A percentile compares a stretch with the other conserved stretches of the same genome.
These are phyloP conservation scores for Tetrahymena malaccensis DNA, from an alignment of 73 alveolate genomes.

Conservation along the genomic window DNA sequence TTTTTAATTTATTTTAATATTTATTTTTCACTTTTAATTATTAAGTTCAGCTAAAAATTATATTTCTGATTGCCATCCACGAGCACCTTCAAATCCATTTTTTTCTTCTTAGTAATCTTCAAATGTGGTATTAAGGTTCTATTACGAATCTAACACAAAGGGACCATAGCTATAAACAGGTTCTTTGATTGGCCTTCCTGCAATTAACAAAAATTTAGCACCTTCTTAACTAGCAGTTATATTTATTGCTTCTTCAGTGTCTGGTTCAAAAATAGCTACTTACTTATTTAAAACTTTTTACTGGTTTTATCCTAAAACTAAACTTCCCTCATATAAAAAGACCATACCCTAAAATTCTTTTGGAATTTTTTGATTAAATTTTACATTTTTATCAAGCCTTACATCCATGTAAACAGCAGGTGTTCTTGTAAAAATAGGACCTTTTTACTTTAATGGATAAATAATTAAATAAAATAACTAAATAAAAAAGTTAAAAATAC, in stretches of 20 bases:
- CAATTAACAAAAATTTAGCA: conserved; percentile 47
- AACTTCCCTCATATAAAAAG: conserved; percentile 41
- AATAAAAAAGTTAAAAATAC: conserved; percentile 32
- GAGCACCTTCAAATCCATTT: conserved; percentile 82
- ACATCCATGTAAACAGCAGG: conserved; percentile 61
- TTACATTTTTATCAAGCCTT: conserved; percentile 12
- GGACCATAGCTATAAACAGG: conserved; percentile 69
- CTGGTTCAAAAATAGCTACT: conserved; percentile 9
- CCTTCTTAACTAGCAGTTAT: background rate
- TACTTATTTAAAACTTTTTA: background rate
- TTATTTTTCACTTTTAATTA: background rate
- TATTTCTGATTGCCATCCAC: conserved; percentile 60
- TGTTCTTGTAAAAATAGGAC: conserved; percentile 57
- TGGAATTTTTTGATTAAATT: conserved; percentile 40
- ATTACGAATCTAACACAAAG: conserved; percentile 63
- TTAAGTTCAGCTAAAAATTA: background rate
- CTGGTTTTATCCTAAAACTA: conserved; percentile 13
- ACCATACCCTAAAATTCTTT: conserved; percentile 57
- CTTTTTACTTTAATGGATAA: conserved; percentile 6
- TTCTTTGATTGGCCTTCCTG: conserved; percentile 76
- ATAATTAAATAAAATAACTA: background rate
- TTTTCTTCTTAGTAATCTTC: conserved; percentile 48
- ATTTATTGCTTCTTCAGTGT: background rate
- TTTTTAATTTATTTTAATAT: background rate
- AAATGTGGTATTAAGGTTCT: conserved; percentile 52